Evolutionary conservation across 805 yeast genomes (phyloP).

Genomic region (Komagataella populi): DNA sequence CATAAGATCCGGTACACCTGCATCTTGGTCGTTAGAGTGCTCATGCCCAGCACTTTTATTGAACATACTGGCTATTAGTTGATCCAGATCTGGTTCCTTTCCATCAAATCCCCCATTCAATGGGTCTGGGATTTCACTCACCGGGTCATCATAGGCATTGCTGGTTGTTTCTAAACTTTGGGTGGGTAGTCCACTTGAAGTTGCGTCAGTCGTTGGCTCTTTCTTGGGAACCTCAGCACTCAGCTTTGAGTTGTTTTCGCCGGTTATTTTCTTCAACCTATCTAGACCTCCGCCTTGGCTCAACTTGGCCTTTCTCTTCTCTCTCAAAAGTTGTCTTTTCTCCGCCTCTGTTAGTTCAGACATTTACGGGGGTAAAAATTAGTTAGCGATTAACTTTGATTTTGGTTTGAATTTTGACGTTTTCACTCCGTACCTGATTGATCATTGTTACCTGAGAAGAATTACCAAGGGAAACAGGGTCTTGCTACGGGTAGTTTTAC

Average conservation of each 20-base stretch:
- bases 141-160: slow-evolving; percentile 1
- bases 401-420: background rate
- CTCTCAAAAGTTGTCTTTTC: slow-evolving; percentile 41
- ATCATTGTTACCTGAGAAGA: background rate
- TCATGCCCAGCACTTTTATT: background rate
- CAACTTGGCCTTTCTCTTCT: slow-evolving; percentile 54
- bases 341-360: slow-evolving; percentile 38
- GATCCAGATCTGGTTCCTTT: slow-evolving; percentile 7
- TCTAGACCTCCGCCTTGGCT: slow-evolving; percentile 35
- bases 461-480: background rate
- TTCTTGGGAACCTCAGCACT: slow-evolving; percentile 20
- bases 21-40: background rate
- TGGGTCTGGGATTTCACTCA: slow-evolving; percentile 1
- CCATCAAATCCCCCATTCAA: background rate
- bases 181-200: background rate
- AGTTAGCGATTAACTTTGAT: background rate
- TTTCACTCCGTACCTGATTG: background rate
- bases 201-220: slow-evolving; percentile 2
- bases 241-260: slow-evolving; percentile 21
- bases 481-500: background rate
- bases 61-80: slow-evolving; percentile 4
- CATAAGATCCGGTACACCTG: slow-evolving; percentile 11
- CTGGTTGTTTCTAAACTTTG: slow-evolving; percentile 3
- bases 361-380: slow-evolving; percentile 13
- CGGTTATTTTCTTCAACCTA: slow-evolving; percentile 37